phyloP scores from a whole-genome alignment of 2,329 filamentous ascomycete species.

The Dactylellina cionopaga region DNA sequence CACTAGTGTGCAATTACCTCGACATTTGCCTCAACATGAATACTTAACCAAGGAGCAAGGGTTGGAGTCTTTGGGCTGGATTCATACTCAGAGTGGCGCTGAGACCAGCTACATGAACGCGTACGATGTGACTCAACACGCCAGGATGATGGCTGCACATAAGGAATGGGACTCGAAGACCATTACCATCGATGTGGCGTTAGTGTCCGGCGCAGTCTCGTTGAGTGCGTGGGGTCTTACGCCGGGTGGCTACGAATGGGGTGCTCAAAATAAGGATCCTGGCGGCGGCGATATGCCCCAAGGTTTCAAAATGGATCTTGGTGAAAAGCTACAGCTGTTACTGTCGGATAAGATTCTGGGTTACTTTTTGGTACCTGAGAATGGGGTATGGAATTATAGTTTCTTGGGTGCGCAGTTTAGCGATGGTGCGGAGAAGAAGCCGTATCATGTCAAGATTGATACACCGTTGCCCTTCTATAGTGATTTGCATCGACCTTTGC shows the following conservation, averaged over 20 bases:
- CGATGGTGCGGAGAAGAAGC: slow-evolving; percentile 82
- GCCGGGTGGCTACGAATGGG: slow-evolving; percentile 94
- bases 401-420: slow-evolving; percentile 94
- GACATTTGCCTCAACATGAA: slow-evolving; percentile 90
- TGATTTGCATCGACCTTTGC: slow-evolving; percentile 87
- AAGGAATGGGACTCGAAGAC: slow-evolving; percentile 85
- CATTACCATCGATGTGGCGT: slow-evolving; percentile 92
- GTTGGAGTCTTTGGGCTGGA: slow-evolving; percentile 90
- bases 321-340: slow-evolving; percentile 92
- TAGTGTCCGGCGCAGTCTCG: slow-evolving; percentile 95
- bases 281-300: slow-evolving; percentile 86
- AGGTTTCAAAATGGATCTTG: slow-evolving; percentile 90
- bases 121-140: slow-evolving; percentile 91
- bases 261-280: slow-evolving; percentile 91
- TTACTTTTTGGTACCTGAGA: slow-evolving; percentile 94
- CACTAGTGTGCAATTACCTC: slow-evolving; percentile 88
- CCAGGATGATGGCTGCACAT: slow-evolving; percentile 86
- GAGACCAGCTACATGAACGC: slow-evolving; percentile 97
- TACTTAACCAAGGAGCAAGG: slow-evolving; percentile 72
- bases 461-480: slow-evolving; percentile 83
- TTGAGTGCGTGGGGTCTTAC: slow-evolving; percentile 93
- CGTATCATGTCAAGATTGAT: slow-evolving; percentile 90
- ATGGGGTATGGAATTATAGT: slow-evolving; percentile 93
- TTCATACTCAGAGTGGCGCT: slow-evolving; percentile 88
- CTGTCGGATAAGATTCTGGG: slow-evolving; percentile 93